Percentiles rank a stretch among this genome's conserved stretches.
These are phyloP conservation scores for Adansonia gregorii DNA, from an alignment of 441 rosid species.

Conservation along the genomic window DNA sequence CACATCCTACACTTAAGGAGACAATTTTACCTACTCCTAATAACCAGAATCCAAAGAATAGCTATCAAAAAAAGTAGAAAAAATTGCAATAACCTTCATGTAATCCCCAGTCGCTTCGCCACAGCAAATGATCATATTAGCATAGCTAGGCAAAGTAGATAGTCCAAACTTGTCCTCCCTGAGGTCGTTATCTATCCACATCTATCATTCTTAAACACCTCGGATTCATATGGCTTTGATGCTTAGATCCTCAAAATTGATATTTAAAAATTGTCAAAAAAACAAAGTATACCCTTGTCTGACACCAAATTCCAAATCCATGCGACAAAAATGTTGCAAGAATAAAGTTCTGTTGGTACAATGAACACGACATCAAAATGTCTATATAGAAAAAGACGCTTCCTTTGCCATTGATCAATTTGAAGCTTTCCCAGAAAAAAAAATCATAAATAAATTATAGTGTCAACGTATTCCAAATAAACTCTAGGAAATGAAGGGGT, in stretches of 20 bases:
- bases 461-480: no score
- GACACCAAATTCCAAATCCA: background rate
- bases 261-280: background rate
- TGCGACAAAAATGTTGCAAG: no score
- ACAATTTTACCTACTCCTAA: background rate
- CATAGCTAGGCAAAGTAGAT: background rate
- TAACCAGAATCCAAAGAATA: background rate
- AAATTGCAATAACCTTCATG: background rate
- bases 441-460: no score
- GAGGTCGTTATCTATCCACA: background rate
- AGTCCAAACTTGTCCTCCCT: background rate
- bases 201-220: background rate
- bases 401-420: background rate
- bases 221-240: background rate
- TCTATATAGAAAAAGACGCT: background rate
- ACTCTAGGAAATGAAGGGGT: no score
- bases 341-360: background rate
- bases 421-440: background rate
- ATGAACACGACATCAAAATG: background rate
- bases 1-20: background rate
- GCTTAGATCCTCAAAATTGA: slow-evolving; percentile 7
- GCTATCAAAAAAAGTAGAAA: background rate
- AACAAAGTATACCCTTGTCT: background rate
- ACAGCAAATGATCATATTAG: background rate
- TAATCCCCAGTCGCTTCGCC: background rate